Percentiles rank a stretch among this genome's conserved stretches.
phyloP scores from a whole-genome alignment of 2,329 filamentous ascomycete species.

The Ophioceras dolichostomum region DNA sequence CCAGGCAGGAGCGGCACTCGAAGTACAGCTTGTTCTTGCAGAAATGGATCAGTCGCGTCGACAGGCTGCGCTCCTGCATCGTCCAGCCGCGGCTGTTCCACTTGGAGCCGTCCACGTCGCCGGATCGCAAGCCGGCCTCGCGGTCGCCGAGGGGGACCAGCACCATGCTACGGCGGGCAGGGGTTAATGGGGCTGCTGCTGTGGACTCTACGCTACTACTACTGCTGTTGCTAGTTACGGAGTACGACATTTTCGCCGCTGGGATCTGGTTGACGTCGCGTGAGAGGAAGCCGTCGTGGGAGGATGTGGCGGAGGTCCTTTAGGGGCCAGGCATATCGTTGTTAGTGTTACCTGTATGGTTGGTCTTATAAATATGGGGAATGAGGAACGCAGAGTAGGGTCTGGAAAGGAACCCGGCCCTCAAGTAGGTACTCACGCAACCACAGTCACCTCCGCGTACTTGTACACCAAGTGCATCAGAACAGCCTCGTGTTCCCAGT shows the following conservation, averaged over 20 bases:
- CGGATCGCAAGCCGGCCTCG: neutral
- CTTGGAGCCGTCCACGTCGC: neutral
- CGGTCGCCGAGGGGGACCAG: neutral
- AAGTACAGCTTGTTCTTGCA: neutral
- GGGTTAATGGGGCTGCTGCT: too few relatives aligned
- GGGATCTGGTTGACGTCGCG: neutral
- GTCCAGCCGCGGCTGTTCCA: slow-evolving; percentile 25
- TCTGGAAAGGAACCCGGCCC: too few relatives aligned
- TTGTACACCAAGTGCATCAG: slow-evolving; percentile 6
- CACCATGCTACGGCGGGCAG: neutral
- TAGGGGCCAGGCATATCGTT: too few relatives aligned
- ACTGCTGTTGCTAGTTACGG: too few relatives aligned
- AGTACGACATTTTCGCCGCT: neutral
- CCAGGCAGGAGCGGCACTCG: neutral
- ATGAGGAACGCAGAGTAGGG: too few relatives aligned
- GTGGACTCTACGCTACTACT: too few relatives aligned
- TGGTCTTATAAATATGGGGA: too few relatives aligned
- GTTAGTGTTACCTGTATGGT: too few relatives aligned
- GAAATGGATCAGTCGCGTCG: neutral
- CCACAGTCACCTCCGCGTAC: neutral
- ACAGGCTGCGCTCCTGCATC: slow-evolving; percentile 20
- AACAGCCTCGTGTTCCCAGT: slow-evolving; percentile 5
- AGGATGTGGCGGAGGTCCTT: neutral
- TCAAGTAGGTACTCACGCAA: neutral
- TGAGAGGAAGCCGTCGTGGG: neutral